Base-by-base conservation (phyloP, 306 rosid genomes). In the Begonia masoniana region DNA sequence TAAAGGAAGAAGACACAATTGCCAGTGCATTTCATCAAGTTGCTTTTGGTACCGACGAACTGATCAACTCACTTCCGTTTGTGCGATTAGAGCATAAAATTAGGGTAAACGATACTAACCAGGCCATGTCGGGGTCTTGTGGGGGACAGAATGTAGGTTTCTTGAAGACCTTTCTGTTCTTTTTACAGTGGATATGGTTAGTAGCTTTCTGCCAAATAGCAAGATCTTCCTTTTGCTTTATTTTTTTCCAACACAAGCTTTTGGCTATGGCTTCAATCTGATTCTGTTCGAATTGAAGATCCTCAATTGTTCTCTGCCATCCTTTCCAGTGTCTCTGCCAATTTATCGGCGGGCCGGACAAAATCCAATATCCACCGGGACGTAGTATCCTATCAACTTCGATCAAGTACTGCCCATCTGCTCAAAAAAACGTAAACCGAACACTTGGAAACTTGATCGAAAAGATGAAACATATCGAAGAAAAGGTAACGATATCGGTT, bases 331-430 rank as follows among this genome's bases (percentile, higher is more conserved):
- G 88, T 5, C 2, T 77, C 71, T 75, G 59, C 87, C 87, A 92
- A 60, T 92, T 92, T 57, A 92, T 79, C n/a, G 99, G 99, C 10
- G 99, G 99, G 36, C 99, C 99, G 0, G 99, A 92, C 14, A 92
- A 80, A 62, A 92, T 68, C 99, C 99, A 92, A 12, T 86, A 92
- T 54, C 99, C 99, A 0, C 99, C 99, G 0, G 99, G 99, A n/a
- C 99, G 85, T 2, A 92, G 47, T 13, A 92, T 75, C 55, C 99
- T 36, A 65, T 92, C 96, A 21, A 92, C 80, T 59, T 92, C 99
- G 1, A 81, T 79, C 64, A 92, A 74, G 72, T 80, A 92, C 19
- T 62, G 56, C 19, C 95, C 99, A 54, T 76, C 99, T 91, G 84
- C 75, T 48, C 56, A 51, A 10, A 67, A 58, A 43, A 31, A 31